phyloP scores from a whole-genome alignment of 2,329 filamentous ascomycete genomes.

The Plenodomus biglobosus region DNA sequence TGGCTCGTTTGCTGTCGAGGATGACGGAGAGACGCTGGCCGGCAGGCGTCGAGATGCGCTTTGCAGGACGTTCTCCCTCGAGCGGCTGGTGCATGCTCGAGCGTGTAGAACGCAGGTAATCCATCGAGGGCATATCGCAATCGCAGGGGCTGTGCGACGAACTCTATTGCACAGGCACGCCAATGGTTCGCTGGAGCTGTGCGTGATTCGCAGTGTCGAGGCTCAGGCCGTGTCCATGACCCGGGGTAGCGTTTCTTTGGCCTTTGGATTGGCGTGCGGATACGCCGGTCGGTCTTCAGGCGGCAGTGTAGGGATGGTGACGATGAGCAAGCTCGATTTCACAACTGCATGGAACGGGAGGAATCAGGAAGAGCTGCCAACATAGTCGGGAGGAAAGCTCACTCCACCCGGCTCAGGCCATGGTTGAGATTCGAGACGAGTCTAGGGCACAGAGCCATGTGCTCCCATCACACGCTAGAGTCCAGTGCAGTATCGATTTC shows the following conservation, averaged over 20 bases:
- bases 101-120: conserved; percentile 27
- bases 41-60: conserved; percentile 48
- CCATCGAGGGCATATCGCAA: conserved; percentile 17
- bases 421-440: conserved; percentile 3
- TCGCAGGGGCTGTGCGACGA: background rate
- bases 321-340: background rate
- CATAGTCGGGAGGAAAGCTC: background rate
- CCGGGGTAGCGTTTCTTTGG: background rate
- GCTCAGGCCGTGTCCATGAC: background rate
- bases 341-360: background rate
- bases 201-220: background rate
- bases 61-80: conserved; percentile 37
- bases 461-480: conserved; percentile 21
- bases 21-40: conserved; percentile 47
- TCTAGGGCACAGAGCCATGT: conserved; percentile 20
- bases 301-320: background rate
- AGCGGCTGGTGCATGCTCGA: conserved; percentile 26
- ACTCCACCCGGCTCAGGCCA: background rate
- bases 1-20: conserved; percentile 35
- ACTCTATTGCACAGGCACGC: background rate
- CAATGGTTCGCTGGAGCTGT: background rate
- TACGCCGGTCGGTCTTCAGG: background rate
- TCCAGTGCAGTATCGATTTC: conserved; percentile 11
- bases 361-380: background rate
- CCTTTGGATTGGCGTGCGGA: background rate